Conservation (phyloP, 352 stramenopile species). For the Phytopythium mirpurense region DNA sequence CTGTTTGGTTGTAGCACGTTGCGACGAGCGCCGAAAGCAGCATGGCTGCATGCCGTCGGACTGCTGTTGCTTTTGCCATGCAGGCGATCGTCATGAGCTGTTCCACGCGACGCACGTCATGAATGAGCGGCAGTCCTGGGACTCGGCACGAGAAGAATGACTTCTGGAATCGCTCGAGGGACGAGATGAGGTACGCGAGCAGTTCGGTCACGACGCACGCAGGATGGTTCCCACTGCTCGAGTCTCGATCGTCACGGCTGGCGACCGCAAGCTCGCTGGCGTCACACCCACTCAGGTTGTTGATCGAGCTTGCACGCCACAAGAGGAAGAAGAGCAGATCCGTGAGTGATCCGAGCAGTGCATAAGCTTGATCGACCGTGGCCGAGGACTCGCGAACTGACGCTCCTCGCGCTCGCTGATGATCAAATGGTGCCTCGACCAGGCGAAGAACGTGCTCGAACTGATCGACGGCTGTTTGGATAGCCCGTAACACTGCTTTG, state of each 20-base stretch:
- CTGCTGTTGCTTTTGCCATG: slow-evolving; percentile 18
- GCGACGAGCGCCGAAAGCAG: slow-evolving; percentile 44
- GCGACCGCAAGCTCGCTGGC: slow-evolving; percentile 15
- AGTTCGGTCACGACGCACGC: slow-evolving; percentile 40
- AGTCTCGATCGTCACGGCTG: slow-evolving; percentile 11
- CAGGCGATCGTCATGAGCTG: slow-evolving; percentile 46
- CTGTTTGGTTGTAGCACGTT: slow-evolving; percentile 57
- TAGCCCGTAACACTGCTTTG: slow-evolving; percentile 24
- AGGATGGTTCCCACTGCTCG: slow-evolving; percentile 2
- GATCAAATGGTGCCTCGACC: slow-evolving; percentile 31
- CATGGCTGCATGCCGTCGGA: slow-evolving; percentile 28
- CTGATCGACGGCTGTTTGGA: slow-evolving; percentile 47
- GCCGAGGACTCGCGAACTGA: background rate
- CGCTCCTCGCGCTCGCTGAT: background rate
- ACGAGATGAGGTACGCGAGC: slow-evolving; percentile 41
- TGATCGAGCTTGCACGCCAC: slow-evolving; percentile 39
- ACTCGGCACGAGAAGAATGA: slow-evolving; percentile 53
- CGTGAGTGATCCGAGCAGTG: slow-evolving; percentile 41
- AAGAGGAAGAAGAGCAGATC: slow-evolving; percentile 59
- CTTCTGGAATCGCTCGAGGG: slow-evolving; percentile 44
- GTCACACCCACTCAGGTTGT: slow-evolving; percentile 21
- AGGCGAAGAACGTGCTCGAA: slow-evolving; percentile 43
- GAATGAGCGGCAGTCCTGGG: slow-evolving; percentile 33
- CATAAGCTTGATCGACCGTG: slow-evolving; percentile 34
- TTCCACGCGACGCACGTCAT: slow-evolving; percentile 45